Base-by-base conservation (phyloP, 768 basidiomycete genomes). In the Amanita pallidorosea region DNA sequence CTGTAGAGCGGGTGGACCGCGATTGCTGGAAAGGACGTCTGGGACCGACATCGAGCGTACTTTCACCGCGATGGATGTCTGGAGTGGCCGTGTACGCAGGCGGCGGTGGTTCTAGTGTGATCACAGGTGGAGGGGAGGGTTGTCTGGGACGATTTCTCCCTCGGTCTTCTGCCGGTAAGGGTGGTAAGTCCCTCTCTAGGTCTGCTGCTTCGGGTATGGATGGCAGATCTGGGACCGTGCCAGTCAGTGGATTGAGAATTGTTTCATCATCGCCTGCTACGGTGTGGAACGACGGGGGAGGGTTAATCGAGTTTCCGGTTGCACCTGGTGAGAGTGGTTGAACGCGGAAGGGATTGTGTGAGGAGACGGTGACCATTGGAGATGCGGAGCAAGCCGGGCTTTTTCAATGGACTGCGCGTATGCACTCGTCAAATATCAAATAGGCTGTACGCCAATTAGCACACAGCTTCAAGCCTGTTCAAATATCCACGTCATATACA, bases 81-180 rank as follows among this genome's bases (percentile, higher is more conserved):
- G 86, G 75, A 2, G 71, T 55, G 0, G 77, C 67, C 0, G 85
- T 85, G 57, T 88, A 89, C 1, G 85, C 79, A 1, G 87, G 87
- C 1, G 25, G 29, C 1, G 37, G 37, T 2, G 13, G 34, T 11
- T 33, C 45, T 47, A 47, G 25, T 5, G 57, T 55, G 20, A 34
- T 45, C 8, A 49, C 45, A 13, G 53, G 40, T 34, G 36, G 22
- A 40, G 55, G 15, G 50, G 40, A 33, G 31, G 35, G 44, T 25
- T 29, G 37, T 9, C 29, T 29, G 29, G 8, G 8, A 29, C 29
- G 29, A 29, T 12, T 31, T 31, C 31, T 31, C 27, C 40, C 38
- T 49, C 36, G 33, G 18, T 12, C 31, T 31, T 31, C 31, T 7
- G 11, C 4, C 31, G 56, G 27, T 35, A 55, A 20, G 31, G 52